These are phyloP conservation scores for Fusarium sp. DNA, from an alignment of 2,329 filamentous ascomycete genomes.

Conservation along the genomic window DNA sequence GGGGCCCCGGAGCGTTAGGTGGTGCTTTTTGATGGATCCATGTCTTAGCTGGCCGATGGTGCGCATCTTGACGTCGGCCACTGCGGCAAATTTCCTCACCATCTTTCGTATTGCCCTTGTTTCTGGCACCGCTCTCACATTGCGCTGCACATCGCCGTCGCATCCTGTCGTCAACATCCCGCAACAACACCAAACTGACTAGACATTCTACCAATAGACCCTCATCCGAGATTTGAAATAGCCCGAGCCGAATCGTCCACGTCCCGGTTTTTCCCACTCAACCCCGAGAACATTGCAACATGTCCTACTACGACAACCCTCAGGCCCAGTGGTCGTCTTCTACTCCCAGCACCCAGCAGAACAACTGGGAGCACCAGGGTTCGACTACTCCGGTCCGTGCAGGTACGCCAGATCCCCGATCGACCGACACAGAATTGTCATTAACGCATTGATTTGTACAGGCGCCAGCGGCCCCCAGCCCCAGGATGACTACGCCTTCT, in stretches of 20 bases:
- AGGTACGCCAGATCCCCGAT: slow-evolving; percentile 41
- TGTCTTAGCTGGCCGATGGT: slow-evolving; percentile 37
- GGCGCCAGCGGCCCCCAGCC: slow-evolving; percentile 78
- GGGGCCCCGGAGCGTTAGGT: slow-evolving; percentile 24
- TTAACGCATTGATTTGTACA: slow-evolving; percentile 44
- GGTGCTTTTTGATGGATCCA: slow-evolving; percentile 36
- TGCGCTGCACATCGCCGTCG: slow-evolving; percentile 20
- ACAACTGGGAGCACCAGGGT: slow-evolving; percentile 58
- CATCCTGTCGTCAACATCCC: slow-evolving; percentile 16
- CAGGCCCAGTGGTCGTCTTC: slow-evolving; percentile 52
- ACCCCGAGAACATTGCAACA: slow-evolving; percentile 37
- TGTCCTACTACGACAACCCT: slow-evolving; percentile 58
- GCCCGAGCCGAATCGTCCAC: slow-evolving; percentile 6
- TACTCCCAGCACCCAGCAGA: slow-evolving; percentile 42
- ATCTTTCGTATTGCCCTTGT: slow-evolving; percentile 20
- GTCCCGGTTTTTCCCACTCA: slow-evolving; percentile 29
- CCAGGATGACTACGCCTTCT: slow-evolving; percentile 82
- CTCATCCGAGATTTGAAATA: slow-evolving; percentile 22
- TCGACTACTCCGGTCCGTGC: slow-evolving; percentile 51
- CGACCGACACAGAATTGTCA: not conserved
- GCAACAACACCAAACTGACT: slow-evolving; percentile 27
- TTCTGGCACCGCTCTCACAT: slow-evolving; percentile 15
- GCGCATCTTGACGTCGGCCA: slow-evolving; percentile 37
- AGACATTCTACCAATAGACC: slow-evolving; percentile 17
- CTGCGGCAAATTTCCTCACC: slow-evolving; percentile 34